A percentile compares a stretch with the other conserved stretches of the same genome.
These are phyloP conservation scores for Cenchrus americanus DNA, from an alignment of 176 grass and related monocot genomes.

Conservation along the genomic window DNA sequence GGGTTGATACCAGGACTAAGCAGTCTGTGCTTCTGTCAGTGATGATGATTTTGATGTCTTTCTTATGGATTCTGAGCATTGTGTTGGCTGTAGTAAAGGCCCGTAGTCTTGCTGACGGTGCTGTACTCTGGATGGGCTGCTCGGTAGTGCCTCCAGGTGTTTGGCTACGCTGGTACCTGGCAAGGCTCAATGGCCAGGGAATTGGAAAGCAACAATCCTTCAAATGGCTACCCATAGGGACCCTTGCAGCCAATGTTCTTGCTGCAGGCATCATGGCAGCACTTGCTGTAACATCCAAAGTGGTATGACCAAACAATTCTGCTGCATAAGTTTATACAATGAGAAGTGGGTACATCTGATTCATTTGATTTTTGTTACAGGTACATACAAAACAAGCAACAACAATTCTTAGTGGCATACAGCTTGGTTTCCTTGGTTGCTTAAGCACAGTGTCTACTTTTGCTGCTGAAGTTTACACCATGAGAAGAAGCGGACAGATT, in stretches of 20 bases:
- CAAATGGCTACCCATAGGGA: constrained; percentile 92
- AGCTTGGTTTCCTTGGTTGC: constrained; percentile 87
- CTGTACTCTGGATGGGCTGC: constrained; percentile 78
- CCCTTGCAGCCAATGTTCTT: constrained; percentile 85
- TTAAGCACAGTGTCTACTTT: constrained; percentile 98
- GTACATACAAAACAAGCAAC: constrained; percentile 64
- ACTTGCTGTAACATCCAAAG: constrained; percentile 66
- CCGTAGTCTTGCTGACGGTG: constrained; percentile 45
- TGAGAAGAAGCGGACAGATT: constrained; percentile 80
- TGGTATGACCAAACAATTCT: constrained; percentile 44
- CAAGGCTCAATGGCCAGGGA: constrained; percentile 83
- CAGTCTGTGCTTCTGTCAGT: constrained; percentile 47
- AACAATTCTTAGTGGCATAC: constrained; percentile 66
- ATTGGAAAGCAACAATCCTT: constrained; percentile 58
- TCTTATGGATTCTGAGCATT: constrained; percentile 75
- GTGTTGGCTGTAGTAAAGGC: constrained; percentile 62
- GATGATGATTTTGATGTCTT: constrained; percentile 56
- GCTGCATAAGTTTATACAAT: constrained; percentile 74
- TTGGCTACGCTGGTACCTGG: constrained; percentile 86
- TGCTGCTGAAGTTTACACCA: constrained; percentile 83
- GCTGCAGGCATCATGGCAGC: constrained; percentile 81
- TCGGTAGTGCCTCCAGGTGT: constrained; percentile 81
- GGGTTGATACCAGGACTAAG: constrained; percentile 54
- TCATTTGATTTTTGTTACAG: constrained; percentile 40
- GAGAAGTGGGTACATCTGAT: constrained; percentile 52